A percentile compares a stretch with the other conserved stretches of the same genome.
Conservation (phyloP, 129 eudicot species). For the Flaveria trinervia region DNA sequence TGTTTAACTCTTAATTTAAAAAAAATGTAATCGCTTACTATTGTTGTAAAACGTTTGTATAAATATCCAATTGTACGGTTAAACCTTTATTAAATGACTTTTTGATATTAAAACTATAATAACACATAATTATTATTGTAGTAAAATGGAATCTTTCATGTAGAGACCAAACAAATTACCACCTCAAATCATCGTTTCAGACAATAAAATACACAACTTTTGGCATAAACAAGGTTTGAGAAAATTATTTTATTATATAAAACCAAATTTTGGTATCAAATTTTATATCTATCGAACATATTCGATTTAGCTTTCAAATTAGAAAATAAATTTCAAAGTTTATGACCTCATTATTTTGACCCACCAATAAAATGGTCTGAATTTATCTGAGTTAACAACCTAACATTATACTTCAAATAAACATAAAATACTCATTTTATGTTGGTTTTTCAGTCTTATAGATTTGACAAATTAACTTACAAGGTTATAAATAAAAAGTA, state of each 20-base stretch:
- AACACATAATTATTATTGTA: neutral
- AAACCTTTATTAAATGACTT: no score
- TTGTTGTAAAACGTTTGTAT: no score
- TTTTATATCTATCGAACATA: neutral
- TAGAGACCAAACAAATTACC: constrained; percentile 19
- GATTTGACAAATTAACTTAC: no score
- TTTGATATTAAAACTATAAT: neutral
- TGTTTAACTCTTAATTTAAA: no score
- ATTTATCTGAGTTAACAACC: no score
- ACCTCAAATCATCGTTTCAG: constrained; percentile 26
- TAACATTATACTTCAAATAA: no score
- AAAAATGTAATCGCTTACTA: no score
- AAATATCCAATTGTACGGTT: no score
- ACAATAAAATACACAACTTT: constrained; percentile 3
- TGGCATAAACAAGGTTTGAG: constrained; percentile 22
- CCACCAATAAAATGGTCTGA: neutral
- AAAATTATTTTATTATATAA: constrained; percentile 1
- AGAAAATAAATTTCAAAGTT: neutral
- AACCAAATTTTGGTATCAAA: constrained; percentile 31
- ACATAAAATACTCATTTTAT: no score
- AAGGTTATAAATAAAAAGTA: no score
- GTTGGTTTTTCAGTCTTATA: no score
- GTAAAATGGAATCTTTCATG: constrained; percentile 1
- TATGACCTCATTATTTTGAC: constrained; percentile 17
- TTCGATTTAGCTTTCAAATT: constrained; percentile 18